Conservation (phyloP, 2,329 filamentous ascomycete genomes). For the Trichoderma koningii region DNA sequence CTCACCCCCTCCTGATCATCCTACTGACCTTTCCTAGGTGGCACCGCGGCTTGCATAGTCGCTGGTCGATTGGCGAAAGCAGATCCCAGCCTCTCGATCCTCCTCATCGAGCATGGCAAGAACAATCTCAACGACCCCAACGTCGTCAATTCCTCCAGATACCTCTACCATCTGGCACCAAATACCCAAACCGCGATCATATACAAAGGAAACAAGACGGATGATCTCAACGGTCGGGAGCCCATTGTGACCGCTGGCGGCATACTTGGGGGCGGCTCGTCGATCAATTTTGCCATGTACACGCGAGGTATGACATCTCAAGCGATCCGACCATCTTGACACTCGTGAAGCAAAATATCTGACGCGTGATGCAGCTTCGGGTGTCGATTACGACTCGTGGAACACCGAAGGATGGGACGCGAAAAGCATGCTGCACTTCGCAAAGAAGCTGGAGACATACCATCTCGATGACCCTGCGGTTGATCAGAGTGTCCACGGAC, state of each 20-base stretch:
- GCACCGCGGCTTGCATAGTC: constrained; percentile 35
- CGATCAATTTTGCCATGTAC: constrained; percentile 41
- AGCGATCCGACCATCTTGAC: neutral
- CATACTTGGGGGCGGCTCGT: constrained; percentile 39
- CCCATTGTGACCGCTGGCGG: constrained; percentile 34
- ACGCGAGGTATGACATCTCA: constrained; percentile 31
- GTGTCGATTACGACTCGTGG: constrained; percentile 41
- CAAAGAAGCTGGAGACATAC: constrained; percentile 57
- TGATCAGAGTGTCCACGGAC: constrained; percentile 51
- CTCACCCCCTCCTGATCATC: neutral
- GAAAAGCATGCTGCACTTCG: constrained; percentile 38
- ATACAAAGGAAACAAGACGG: constrained; percentile 33
- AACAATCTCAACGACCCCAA: constrained; percentile 35
- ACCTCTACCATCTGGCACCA: constrained; percentile 31
- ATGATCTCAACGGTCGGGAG: constrained; percentile 33
- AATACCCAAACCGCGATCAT: constrained; percentile 31
- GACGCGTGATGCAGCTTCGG: constrained; percentile 31
- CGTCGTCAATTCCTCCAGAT: constrained; percentile 34
- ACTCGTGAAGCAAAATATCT: neutral
- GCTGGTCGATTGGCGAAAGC: constrained; percentile 35
- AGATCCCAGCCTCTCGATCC: constrained; percentile 34
- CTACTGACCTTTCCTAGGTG: constrained; percentile 27
- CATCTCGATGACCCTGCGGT: constrained; percentile 41
- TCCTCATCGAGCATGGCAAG: constrained; percentile 36
- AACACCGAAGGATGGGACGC: constrained; percentile 40